A percentile compares a stretch with the other conserved stretches of the same genome.
Evolutionary conservation across 306 rosid genomes (phyloP).

Genomic region (Casuarina equisetifolia): DNA sequence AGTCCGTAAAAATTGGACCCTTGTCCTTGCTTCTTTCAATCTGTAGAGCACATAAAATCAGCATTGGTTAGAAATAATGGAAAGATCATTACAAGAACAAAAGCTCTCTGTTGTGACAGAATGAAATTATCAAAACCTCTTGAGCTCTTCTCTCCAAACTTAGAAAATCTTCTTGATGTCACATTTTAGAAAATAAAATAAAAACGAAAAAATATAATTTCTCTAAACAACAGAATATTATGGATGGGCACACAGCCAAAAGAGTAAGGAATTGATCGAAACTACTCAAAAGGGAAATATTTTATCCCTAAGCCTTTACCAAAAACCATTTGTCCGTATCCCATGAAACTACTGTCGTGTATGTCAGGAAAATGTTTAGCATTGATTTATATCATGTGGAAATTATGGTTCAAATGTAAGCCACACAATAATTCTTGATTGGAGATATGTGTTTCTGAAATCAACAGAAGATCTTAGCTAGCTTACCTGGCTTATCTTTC

Average conservation of each 20-base stretch:
- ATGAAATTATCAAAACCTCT: not conserved
- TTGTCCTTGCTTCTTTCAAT: constrained; percentile 77
- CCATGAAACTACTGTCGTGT: not conserved
- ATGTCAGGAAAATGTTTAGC: not conserved
- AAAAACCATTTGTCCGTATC: not conserved
- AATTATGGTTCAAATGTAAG: not conserved
- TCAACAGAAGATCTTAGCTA: constrained; percentile 20
- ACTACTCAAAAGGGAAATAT: not conserved
- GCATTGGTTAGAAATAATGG: not conserved
- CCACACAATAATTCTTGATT: not conserved
- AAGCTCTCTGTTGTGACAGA: not conserved
- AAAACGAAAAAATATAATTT: not conserved
- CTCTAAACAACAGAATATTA: not conserved
- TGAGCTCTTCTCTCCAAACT: not conserved
- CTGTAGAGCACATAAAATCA: constrained; percentile 45
- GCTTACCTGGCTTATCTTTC: constrained; percentile 78
- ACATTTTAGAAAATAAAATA: not conserved
- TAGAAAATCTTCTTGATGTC: not conserved
- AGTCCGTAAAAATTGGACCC: constrained; percentile 77
- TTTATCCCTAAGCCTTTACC: not conserved
- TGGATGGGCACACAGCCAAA: not conserved
- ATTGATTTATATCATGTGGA: not conserved
- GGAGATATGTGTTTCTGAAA: constrained; percentile 10
- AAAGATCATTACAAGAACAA: not conserved
- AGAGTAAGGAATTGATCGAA: not conserved